A percentile compares a stretch with the other conserved stretches of the same genome.
phyloP scores from a whole-genome alignment of 2,329 filamentous ascomycete genomes.

The Phialemoniopsis sp. region DNA sequence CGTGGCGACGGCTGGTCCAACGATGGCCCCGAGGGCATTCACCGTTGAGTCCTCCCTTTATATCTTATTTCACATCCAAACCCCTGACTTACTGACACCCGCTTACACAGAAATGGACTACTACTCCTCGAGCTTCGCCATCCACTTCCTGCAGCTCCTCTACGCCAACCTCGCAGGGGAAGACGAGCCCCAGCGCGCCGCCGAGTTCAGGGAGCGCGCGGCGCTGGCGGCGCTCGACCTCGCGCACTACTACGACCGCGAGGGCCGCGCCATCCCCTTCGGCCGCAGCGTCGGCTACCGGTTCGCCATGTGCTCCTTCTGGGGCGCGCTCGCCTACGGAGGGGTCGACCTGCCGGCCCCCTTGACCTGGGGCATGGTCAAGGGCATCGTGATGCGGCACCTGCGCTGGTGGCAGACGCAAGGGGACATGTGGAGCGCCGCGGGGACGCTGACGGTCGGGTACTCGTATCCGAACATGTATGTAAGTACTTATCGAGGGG shows the following conservation, averaged over 20 bases:
- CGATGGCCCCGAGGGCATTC: constrained; percentile 73
- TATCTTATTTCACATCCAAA: background rate
- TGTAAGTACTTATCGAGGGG: constrained; percentile 27
- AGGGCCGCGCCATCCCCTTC: constrained; percentile 71
- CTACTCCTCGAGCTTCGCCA: constrained; percentile 78
- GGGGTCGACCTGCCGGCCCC: constrained; percentile 69
- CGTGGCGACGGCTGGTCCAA: constrained; percentile 81
- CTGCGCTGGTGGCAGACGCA: constrained; percentile 78
- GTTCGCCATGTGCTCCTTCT: constrained; percentile 84
- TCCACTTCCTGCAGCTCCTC: constrained; percentile 73
- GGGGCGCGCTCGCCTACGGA: constrained; percentile 73
- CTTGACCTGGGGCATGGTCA: constrained; percentile 74
- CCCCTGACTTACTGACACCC: background rate
- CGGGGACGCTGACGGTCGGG: constrained; percentile 71
- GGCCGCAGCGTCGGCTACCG: constrained; percentile 75
- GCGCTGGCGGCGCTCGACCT: constrained; percentile 65
- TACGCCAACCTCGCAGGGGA: constrained; percentile 69
- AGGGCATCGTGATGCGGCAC: constrained; percentile 70
- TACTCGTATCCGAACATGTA: constrained; percentile 79
- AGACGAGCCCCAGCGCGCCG: constrained; percentile 60
- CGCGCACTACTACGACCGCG: constrained; percentile 70
- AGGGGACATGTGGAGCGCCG: constrained; percentile 67
- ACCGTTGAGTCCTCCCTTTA: constrained; percentile 41
- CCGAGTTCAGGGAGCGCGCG: constrained; percentile 66
- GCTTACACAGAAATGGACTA: constrained; percentile 66